phyloP scores from a whole-genome alignment of 2,329 filamentous ascomycete species.

The Paraphoma chrysanthemicola region DNA sequence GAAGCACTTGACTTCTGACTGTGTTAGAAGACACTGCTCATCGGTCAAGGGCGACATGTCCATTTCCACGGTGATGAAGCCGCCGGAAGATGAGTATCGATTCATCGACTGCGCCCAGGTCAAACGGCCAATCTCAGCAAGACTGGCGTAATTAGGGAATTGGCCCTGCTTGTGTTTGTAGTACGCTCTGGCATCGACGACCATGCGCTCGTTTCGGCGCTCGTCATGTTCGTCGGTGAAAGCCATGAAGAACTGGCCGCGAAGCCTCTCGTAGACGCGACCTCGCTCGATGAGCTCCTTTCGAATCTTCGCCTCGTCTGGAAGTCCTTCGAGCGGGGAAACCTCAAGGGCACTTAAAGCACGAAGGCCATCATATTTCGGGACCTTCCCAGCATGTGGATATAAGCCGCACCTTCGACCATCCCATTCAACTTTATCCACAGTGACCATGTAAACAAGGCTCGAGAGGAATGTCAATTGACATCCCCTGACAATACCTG shows the following conservation, averaged over 20 bases:
- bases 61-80: constrained; percentile 4
- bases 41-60: constrained; percentile 18
- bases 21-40: constrained; percentile 16
- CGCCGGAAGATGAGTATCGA: constrained; percentile 15
- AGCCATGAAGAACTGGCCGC: constrained; percentile 55
- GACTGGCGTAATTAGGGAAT: constrained; percentile 13
- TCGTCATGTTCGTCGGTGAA: constrained; percentile 38
- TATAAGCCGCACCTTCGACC: constrained; percentile 25
- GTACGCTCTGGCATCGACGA: constrained; percentile 19
- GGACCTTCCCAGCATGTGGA: constrained; percentile 12
- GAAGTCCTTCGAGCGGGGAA: constrained; percentile 51
- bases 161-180: constrained; percentile 6
- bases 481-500: constrained; percentile 7
- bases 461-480: constrained; percentile 1
- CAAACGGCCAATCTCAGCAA: constrained; percentile 13
- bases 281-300: constrained; percentile 52
- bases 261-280: constrained; percentile 51
- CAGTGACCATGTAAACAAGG: constrained; percentile 5
- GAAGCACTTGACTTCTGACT: constrained; percentile 16
- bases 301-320: constrained; percentile 43
- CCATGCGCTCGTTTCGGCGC: constrained; percentile 9
- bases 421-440: constrained; percentile 30
- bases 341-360: constrained; percentile 47
- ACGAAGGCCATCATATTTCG: constrained; percentile 45
- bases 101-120: constrained; percentile 22